Base-by-base conservation (phyloP, 106 monocot genomes). In the Dendrobium nobile region DNA sequence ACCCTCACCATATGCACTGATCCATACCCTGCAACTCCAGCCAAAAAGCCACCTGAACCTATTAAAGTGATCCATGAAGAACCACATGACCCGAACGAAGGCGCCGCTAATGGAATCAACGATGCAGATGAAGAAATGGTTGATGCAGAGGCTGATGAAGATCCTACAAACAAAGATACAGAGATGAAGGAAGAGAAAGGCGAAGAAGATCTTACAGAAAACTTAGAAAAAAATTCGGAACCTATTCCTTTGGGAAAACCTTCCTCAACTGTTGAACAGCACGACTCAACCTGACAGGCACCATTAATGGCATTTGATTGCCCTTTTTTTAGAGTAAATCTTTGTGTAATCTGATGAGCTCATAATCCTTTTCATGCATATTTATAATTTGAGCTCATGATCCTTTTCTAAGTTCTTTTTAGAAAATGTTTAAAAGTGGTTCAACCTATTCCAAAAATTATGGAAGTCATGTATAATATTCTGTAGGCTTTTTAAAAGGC, bases 61-160 rank as follows among this genome's bases (percentile, higher is more conserved):
- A 22, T 7, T 22, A 72, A 78, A 4, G 82, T 56, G 27, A 73
- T 11, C 73, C 48, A 51, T 41, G 85, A 78, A 55, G 86, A 78
- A 13, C 11, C 56, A 43, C 37, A 55, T 17, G 76, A 82, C 2
- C 80, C 77, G 13, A 19, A 79, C 27, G 72, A 48, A 51, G 41
- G 74, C n/a, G 41, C 80, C 41, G 59, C 82, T 26, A 92, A 92
- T 68, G 95, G 90, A 10, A 80, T 47, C 40, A 87, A 45, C 55
- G 88, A 88, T 73, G 88, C 22, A 37, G 96, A 96, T 80, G 92
- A 83, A 85, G 96, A 96, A 79, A 96, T 96, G 96, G 79, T 80
- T 28, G 94, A 94, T 68, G 96, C 96, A 54, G 90, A 92, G 22
- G 59, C 83, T 8, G 48, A 80, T 72, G 87, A 86, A 24, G 80